These are phyloP conservation scores for Laetiporus sulphureus DNA, from an alignment of 1,284 basidiomycete species.

Conservation along the genomic window DNA sequence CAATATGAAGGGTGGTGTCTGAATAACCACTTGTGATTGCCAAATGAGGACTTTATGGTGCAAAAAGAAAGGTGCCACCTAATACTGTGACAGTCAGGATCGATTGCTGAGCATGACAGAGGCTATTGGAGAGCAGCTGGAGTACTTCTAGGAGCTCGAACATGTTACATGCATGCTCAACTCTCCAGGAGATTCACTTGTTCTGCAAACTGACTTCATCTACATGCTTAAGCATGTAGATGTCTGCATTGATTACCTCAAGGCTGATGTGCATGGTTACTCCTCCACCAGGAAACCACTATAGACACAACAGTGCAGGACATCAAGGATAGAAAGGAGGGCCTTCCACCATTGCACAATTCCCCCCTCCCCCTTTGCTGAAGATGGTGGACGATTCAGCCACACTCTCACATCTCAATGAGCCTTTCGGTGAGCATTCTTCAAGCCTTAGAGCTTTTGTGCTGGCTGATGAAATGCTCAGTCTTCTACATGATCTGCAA, in stretches of 20 bases:
- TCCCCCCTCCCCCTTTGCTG: conserved; percentile 90
- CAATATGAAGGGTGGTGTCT: conserved; percentile 84
- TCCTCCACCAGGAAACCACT: conserved; percentile 77
- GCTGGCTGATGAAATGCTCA: conserved; percentile 25
- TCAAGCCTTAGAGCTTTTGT: too few species aligned
- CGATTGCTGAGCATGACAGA: conserved; percentile 72
- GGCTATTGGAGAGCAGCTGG: conserved; percentile 68
- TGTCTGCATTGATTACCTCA: conserved; percentile 85
- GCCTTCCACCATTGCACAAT: conserved; percentile 90
- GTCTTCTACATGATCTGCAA: conserved; percentile 97
- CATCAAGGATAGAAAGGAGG: conserved; percentile 67
- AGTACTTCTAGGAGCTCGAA: conserved; percentile 91
- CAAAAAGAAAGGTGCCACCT: conserved; percentile 1
- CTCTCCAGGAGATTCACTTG: conserved; percentile 85
- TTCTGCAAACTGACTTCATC: conserved; percentile 83
- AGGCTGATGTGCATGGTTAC: conserved; percentile 74
- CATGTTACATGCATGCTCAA: conserved; percentile 87
- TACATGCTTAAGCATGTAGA: conserved; percentile 93
- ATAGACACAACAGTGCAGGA: conserved; percentile 75
- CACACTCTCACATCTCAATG: conserved; percentile 95
- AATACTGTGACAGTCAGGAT: conserved; percentile 39
- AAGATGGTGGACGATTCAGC: conserved; percentile 98
- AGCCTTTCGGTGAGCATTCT: conserved; percentile 86
- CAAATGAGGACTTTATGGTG: conserved; percentile 59
- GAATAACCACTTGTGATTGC: conserved; percentile 81